Base-by-base conservation (phyloP, 345 rosid species). In the Eucalyptus regnans region DNA sequence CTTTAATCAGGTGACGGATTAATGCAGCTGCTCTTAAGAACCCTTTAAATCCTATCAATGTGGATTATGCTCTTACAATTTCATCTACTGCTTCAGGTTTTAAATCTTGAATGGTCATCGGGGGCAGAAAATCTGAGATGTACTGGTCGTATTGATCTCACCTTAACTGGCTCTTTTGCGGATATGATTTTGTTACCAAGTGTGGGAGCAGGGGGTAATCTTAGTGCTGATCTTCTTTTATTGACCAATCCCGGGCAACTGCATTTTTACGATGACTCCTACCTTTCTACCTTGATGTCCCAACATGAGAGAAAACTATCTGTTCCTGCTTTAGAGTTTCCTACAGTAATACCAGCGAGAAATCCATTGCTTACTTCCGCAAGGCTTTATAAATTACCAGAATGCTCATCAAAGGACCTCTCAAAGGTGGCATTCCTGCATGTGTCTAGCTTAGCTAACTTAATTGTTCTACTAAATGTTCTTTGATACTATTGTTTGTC, bases 81-180 rank as follows among this genome's bases (percentile, higher is more conserved):
- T 86, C 29, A 88, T 88, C 68, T 49, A 86, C 48, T 48, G 89
- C 58, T 87, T 90, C 95, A 96, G 97, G 93, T 95, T 58, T 89
- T 96, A 90, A 93, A 92, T 86, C 95, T 96, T 89, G 95, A 95
- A 93, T 96, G 97, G 97, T 95, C 97, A 80, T 91, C 95, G 68
- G 91, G 92, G 80, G 87, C 52, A 92, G 95, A 93, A 89, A 90
- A 90, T 71, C 58, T 96, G 90, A 94, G 87, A 90, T 94, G 96
- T 88, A 87, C 89, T 62, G 93, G 93, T 90, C 96, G 96, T 51
- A 90, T 91, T 88, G 96, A 95, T 87, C 89, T 96, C 86, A 89
- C 93, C 88, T 93, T 96, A 58, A 86, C 88, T 17, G 94, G 95
- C 66, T 94, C 96, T 83, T 96, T 95, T 60, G 96, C 96, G 81